Base-by-base conservation (phyloP, 257 asterid genomes). In the Linderniella brevidens region DNA sequence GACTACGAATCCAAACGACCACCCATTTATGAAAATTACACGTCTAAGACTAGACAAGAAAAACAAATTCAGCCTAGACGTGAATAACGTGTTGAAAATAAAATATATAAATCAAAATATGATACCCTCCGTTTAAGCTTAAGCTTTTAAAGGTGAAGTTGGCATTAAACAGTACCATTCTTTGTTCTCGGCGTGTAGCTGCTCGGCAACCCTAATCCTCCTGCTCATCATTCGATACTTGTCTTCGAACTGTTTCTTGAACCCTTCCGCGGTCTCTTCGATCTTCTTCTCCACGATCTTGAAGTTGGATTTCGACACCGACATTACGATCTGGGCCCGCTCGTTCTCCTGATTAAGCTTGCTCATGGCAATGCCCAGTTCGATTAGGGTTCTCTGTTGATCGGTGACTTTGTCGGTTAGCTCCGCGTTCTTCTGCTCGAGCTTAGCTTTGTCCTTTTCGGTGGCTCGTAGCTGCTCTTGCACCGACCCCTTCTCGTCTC, bases 141-240 rank as follows among this genome's bases (percentile, higher is more conserved):
- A n/a, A n/a, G n/a, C n/a, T n/a, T n/a, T n/a, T n/a, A n/a, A n/a
- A n/a, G n/a, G n/a, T n/a, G n/a, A n/a, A n/a, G n/a, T n/a, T n/a
- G n/a, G n/a, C n/a, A n/a, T n/a, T n/a, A n/a, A n/a, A n/a, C n/a
- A n/a, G n/a, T n/a, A n/a, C n/a, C 80, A 80, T 5, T 87, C 95
- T 40, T 69, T 76, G 68, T 59, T 64, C 69, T 88, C 97, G 0
- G 65, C 64, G 29, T 88, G 97, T 37, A 83, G 58, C 58, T 88
- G 95, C 55, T 88, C 97, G 1, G 95, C 90, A 0, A 88, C 92
- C 5, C 75, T 64, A 48, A 88, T 88, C 48, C 97, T 75, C 9
- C 86, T 55, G 64, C 95, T 83, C 15, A 88, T 62, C 46, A 88
- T 78, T 20, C 80, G 61, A 50, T 69, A 67, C 18, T 82, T 71